Base-by-base conservation (phyloP, 2,329 filamentous ascomycete genomes). In the Canariomyces notabilis region DNA sequence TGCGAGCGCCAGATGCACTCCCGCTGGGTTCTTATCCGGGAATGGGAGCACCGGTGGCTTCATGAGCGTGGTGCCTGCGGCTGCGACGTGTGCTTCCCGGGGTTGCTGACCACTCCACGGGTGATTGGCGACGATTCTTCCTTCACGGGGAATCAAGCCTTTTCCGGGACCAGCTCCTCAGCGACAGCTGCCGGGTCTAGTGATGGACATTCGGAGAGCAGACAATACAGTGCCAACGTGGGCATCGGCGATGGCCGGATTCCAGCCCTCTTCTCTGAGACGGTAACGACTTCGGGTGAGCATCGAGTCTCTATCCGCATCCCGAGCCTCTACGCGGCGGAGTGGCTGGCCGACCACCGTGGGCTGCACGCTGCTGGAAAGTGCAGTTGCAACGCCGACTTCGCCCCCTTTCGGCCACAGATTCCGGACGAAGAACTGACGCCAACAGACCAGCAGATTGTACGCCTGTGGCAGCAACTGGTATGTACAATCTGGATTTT, bases 31-130 rank as follows among this genome's bases (percentile, higher is more conserved):
- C 59, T 71, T 44, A 66, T 71, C 37, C 55, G 64, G 5, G 67
- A 70, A 54, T 61, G 58, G 48, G 68, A 71, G 60, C 70, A 72
- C 53, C 65, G 64, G 11, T 73, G 64, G 60, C 66, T 71, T 55
- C 70, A 73, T 56, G 66, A 67, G 54, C 66, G 68, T n/a, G 70
- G 68, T 2, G 67, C 57, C 6, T 73, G 70, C 46, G 55, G 54
- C 19, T 73, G 70, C 41, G 53, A 59, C 0, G 62, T 67, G 1
- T 26, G 53, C 1, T 73, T 72, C 44, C 70, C 68, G 0, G 57
- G 61, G 15, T 54, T 67, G 1, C 32, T 55, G 6, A 55, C 61
- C 42, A 58, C 59, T 16, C 68, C 69, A 1, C 61, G 65, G 1
- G 48, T 66, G 2, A 46, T 44, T 23, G 52, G 52, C 2, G 43